phyloP scores from a whole-genome alignment of 352 stramenopile species.

The Phytophthora palmivora region DNA sequence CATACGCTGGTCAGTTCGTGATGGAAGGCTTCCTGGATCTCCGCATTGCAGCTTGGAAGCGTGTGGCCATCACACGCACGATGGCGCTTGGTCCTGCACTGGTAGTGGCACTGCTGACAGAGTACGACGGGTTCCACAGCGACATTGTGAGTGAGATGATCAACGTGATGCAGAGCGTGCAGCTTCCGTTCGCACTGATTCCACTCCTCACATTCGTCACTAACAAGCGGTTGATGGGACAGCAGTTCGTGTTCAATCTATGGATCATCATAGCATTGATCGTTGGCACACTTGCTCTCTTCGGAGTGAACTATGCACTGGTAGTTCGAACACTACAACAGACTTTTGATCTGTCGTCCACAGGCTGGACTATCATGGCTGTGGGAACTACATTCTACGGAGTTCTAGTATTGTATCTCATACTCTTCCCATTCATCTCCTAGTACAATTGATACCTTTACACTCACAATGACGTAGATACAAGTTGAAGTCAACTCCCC shows the following conservation, averaged over 20 bases:
- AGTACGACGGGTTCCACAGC: constrained; percentile 35
- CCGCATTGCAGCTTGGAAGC: constrained; percentile 77
- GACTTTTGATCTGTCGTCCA: constrained; percentile 32
- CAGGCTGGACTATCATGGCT: constrained; percentile 18
- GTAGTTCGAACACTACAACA: constrained; percentile 60
- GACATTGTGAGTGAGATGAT: constrained; percentile 73
- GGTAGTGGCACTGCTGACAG: constrained; percentile 62
- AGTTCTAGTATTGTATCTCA: constrained; percentile 27
- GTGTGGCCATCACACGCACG: constrained; percentile 87
- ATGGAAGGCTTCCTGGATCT: constrained; percentile 94
- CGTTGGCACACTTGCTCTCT: constrained; percentile 52
- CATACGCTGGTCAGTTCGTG: constrained; percentile 96
- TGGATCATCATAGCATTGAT: constrained; percentile 40
- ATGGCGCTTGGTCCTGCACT: constrained; percentile 86
- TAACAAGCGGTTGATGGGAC: constrained; percentile 70
- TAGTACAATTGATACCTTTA: constrained; percentile 17
- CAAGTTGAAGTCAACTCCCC: constrained; percentile 4
- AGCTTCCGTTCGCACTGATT: constrained; percentile 88
- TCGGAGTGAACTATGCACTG: constrained; percentile 68
- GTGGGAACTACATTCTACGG: constrained; percentile 25
- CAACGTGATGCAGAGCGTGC: constrained; percentile 90
- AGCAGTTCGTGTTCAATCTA: constrained; percentile 32
- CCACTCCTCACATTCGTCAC: constrained; percentile 84
- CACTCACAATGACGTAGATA: not conserved
- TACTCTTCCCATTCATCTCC: constrained; percentile 26